Conservation (phyloP, 371 early-diverging fungal genomes). For the Haplosporangium sp. region DNA sequence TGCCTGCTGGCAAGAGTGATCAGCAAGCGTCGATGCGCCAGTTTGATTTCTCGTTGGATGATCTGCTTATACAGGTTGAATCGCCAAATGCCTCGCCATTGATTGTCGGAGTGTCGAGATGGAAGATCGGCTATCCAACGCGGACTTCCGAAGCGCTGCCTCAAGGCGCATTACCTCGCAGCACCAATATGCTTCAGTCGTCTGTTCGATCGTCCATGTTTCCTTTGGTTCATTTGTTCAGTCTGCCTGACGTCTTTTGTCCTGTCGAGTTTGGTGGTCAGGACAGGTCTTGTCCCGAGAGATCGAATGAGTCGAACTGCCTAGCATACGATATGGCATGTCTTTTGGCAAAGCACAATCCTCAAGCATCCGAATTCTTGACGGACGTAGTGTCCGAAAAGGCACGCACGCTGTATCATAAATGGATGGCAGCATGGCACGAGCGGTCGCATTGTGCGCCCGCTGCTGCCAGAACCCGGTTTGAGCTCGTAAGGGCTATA, state of each 20-base stretch:
- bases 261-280: constrained; percentile 14
- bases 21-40: constrained; percentile 6
- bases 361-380: constrained; percentile 22
- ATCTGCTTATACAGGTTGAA: constrained; percentile 13
- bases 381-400: constrained; percentile 7
- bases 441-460: constrained; percentile 21
- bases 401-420: constrained; percentile 31
- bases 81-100: neutral
- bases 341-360: neutral
- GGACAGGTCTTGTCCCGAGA: no score
- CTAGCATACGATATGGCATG: neutral
- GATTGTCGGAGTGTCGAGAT: constrained; percentile 24
- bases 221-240: constrained; percentile 40
- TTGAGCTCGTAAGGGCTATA: constrained; percentile 5
- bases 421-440: constrained; percentile 49
- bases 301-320: neutral
- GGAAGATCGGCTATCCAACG: constrained; percentile 15
- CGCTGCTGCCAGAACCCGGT: constrained; percentile 2
- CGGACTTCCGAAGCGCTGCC: neutral
- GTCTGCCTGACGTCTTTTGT: constrained; percentile 31
- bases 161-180: constrained; percentile 2
- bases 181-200: constrained; percentile 17
- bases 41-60: constrained; percentile 42
- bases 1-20: neutral
- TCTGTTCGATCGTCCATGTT: constrained; percentile 17